Conservation (phyloP, 805 yeast species). For the Starmerella ratchasimensis region DNA sequence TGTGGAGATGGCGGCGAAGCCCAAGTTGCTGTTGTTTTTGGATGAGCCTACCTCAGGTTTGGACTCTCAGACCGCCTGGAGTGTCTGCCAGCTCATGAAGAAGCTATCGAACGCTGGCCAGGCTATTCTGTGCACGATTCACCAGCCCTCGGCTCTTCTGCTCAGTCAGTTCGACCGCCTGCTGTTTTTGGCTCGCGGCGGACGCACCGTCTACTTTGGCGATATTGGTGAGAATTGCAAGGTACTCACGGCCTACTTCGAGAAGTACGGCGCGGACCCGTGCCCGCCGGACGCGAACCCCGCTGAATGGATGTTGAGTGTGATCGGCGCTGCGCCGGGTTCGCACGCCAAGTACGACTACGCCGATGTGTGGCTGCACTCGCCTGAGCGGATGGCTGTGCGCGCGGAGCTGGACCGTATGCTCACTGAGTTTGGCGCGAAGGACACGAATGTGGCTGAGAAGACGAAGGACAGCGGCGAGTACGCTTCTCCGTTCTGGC, state of each 20-base stretch:
- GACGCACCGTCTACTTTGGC: constrained; percentile 70
- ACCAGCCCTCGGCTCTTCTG: constrained; percentile 62
- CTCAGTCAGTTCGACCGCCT: constrained; percentile 56
- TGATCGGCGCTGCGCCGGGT: constrained; percentile 73
- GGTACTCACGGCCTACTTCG: constrained; percentile 51
- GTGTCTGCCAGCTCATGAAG: constrained; percentile 52
- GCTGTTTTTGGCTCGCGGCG: constrained; percentile 58
- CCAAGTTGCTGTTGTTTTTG: constrained; percentile 43
- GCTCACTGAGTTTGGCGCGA: constrained; percentile 24
- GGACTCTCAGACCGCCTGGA: constrained; percentile 52
- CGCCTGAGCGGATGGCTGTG: constrained; percentile 30
- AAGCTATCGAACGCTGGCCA: constrained; percentile 59
- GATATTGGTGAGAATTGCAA: constrained; percentile 55
- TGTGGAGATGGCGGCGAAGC: constrained; percentile 59
- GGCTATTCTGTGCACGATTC: constrained; percentile 63
- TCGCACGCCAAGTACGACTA: constrained; percentile 46
- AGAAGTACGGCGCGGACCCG: constrained; percentile 54
- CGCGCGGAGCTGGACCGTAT: constrained; percentile 28
- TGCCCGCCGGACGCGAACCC: constrained; percentile 54
- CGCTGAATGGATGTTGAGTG: constrained; percentile 61
- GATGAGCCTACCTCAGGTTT: constrained; percentile 68
- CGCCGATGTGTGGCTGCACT: constrained; percentile 46
- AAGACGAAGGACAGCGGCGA: constrained; percentile 17
- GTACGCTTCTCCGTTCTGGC: constrained; percentile 37
- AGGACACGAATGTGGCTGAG: constrained; percentile 18